Evolutionary conservation across 257 asterid genomes (phyloP).

Genomic region (Solanum habrochaites): DNA sequence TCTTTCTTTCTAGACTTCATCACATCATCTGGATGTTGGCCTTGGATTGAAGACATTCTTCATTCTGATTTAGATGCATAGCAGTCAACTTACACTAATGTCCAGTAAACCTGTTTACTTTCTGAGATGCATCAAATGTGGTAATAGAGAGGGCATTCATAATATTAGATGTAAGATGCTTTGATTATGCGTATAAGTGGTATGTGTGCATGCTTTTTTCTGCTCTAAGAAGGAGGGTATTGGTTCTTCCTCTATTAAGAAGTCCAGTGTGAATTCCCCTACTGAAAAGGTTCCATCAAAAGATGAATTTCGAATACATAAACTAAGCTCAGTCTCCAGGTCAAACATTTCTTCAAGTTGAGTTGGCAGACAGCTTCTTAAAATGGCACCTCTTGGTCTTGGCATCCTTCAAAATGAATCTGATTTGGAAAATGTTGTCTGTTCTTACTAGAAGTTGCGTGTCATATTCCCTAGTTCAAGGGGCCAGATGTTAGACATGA

Average conservation of each 20-base stretch:
- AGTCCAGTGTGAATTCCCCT: neutral
- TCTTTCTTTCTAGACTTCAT: neutral
- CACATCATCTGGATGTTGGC: neutral
- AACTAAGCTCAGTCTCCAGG: neutral
- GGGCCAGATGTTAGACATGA: neutral
- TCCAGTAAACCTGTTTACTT: neutral
- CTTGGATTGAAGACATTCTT: neutral
- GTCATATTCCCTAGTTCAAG: neutral
- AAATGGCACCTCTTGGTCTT: neutral
- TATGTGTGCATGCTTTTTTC: neutral
- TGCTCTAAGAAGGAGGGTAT: neutral
- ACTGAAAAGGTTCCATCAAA: neutral
- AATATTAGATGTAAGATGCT: neutral
- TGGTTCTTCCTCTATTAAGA: neutral
- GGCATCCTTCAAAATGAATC: neutral
- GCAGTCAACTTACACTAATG: neutral
- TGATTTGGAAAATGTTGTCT: neutral
- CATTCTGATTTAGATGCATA: neutral
- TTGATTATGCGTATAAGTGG: neutral
- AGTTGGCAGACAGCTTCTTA: neutral
- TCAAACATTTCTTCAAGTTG: neutral
- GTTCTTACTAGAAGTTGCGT: neutral
- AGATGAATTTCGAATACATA: neutral
- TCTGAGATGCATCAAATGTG: neutral
- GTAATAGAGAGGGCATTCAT: neutral